Conservation (phyloP, 208 protist genomes). For the Trypanosoma avium region DNA sequence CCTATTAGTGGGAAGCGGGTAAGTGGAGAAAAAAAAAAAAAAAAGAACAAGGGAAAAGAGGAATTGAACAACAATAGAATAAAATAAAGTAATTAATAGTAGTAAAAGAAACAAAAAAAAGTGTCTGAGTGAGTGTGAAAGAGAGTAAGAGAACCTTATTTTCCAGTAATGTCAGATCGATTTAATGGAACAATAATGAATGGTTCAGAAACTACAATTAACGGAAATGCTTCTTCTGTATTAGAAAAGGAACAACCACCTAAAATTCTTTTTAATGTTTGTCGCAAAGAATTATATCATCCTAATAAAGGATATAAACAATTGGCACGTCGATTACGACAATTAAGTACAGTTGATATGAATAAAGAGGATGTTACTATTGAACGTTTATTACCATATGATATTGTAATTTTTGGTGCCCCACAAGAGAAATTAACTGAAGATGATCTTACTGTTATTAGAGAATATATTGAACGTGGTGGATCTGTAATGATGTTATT, state of each 20-base stretch:
- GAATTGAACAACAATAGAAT: conserved; percentile 7
- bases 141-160: neutral
- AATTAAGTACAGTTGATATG: conserved; percentile 74
- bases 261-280: conserved; percentile 90
- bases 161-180: neutral
- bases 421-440: conserved; percentile 72
- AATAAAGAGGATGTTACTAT: conserved; percentile 91
- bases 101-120: neutral
- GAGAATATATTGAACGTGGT: conserved; percentile 86
- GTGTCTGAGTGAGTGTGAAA: neutral
- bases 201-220: neutral
- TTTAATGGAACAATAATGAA: conserved; percentile 8
- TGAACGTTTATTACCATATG: conserved; percentile 63
- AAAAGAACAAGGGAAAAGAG: too few species aligned
- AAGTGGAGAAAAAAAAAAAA: too few species aligned
- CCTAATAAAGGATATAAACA: conserved; percentile 90
- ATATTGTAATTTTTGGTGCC: conserved; percentile 81
- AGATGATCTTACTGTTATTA: conserved; percentile 79
- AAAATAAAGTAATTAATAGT: neutral
- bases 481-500: conserved; percentile 92
- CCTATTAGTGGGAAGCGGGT: neutral
- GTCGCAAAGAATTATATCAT: conserved; percentile 86
- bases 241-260: conserved; percentile 32
- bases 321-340: conserved; percentile 74
- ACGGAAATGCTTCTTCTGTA: conserved; percentile 15